Evolutionary conservation across 176 grass and related monocot genomes (phyloP).

Genomic region (Eleusine coracana): DNA sequence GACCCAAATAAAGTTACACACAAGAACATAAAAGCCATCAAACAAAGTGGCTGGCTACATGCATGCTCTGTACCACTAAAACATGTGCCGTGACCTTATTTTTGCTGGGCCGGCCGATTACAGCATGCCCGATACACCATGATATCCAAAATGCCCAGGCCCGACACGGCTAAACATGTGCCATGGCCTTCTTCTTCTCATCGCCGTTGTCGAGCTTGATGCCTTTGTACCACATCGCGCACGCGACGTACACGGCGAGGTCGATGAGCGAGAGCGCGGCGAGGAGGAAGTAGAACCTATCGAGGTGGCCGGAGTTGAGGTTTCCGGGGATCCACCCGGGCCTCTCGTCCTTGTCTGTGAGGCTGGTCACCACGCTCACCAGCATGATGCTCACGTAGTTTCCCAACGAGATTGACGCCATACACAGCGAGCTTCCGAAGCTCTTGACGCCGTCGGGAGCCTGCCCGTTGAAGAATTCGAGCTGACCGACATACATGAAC

Average conservation of each 20-base stretch:
- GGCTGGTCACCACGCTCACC: constrained; percentile 56
- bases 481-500: constrained; percentile 91
- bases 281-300: constrained; percentile 90
- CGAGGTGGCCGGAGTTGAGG: constrained; percentile 84
- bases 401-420: constrained; percentile 90
- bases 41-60: not conserved
- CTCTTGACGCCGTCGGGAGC: constrained; percentile 87
- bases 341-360: constrained; percentile 45
- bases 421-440: constrained; percentile 85
- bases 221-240: constrained; percentile 75
- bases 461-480: constrained; percentile 88
- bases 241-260: constrained; percentile 60
- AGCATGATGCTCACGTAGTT: constrained; percentile 93
- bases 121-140: not conserved
- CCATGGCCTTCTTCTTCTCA: not conserved
- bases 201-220: constrained; percentile 56
- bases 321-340: constrained; percentile 78
- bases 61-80: not conserved
- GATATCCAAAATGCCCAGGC: not conserved
- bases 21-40: not conserved
- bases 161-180: constrained; percentile 40
- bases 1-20: not conserved
- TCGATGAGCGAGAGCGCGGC: constrained; percentile 62
- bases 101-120: not conserved
- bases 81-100: constrained; percentile 11